Percentiles rank a stretch among this genome's conserved stretches.
Evolutionary conservation across 2,329 filamentous ascomycete species (phyloP).

Genomic region (Colletotrichum tropicale): DNA sequence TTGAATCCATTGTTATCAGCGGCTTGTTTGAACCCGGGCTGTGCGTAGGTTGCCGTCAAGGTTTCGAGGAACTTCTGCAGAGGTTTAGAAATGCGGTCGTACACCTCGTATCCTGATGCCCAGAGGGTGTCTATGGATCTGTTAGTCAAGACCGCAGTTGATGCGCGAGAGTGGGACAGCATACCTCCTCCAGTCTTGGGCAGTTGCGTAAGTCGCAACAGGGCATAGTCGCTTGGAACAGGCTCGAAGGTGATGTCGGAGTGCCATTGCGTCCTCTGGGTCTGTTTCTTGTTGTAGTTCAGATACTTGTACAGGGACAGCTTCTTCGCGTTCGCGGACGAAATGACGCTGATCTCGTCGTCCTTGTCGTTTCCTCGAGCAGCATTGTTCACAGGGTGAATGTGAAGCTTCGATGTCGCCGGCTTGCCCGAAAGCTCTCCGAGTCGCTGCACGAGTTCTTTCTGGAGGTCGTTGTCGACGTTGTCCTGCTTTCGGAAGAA

Average conservation of each 20-base stretch:
- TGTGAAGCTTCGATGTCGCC: slow-evolving; percentile 58
- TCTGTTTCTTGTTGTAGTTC: slow-evolving; percentile 46
- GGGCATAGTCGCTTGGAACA: slow-evolving; percentile 66
- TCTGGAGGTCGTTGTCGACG: slow-evolving; percentile 67
- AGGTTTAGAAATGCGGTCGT: slow-evolving; percentile 63
- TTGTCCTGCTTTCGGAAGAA: slow-evolving; percentile 71
- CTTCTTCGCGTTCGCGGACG: slow-evolving; percentile 58
- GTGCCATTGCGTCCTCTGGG: slow-evolving; percentile 57
- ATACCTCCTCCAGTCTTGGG: slow-evolving; percentile 59
- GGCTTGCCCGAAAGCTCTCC: slow-evolving; percentile 65
- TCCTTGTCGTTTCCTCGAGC: slow-evolving; percentile 57
- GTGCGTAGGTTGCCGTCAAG: slow-evolving; percentile 59
- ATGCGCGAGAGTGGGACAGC: neutral
- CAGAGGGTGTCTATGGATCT: slow-evolving; percentile 59
- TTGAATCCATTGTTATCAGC: slow-evolving; percentile 49
- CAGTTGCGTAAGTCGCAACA: slow-evolving; percentile 57
- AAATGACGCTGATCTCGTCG: slow-evolving; percentile 68
- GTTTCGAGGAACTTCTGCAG: slow-evolving; percentile 63
- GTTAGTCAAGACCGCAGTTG: neutral
- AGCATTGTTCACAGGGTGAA: slow-evolving; percentile 63
- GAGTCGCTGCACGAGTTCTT: slow-evolving; percentile 65
- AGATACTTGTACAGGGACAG: slow-evolving; percentile 45
- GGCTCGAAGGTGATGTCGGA: slow-evolving; percentile 71
- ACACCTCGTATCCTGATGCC: slow-evolving; percentile 60
- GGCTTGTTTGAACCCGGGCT: slow-evolving; percentile 53